These are phyloP conservation scores for Aspergillus fructus DNA, from an alignment of 2,329 filamentous ascomycete genomes.

Conservation along the genomic window DNA sequence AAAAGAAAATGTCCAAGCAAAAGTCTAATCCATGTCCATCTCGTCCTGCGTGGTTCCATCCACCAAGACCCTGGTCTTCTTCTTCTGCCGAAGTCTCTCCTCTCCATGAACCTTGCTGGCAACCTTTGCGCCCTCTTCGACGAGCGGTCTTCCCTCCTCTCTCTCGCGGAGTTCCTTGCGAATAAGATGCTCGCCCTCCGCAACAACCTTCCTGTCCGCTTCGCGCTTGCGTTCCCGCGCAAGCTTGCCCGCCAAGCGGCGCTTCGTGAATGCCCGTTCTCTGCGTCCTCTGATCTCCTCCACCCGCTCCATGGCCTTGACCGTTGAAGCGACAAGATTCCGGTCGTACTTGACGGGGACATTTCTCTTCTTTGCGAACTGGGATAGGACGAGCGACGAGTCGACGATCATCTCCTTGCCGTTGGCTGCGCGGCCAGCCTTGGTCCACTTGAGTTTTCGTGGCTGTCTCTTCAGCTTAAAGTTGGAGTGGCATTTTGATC, in stretches of 20 bases:
- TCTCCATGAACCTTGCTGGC: conserved; percentile 40
- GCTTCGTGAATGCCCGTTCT: conserved; percentile 91
- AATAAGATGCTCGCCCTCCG: conserved; percentile 88
- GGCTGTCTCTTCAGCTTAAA: conserved; percentile 99
- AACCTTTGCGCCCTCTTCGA: conserved; percentile 34
- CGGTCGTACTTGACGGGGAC: conserved; percentile 94
- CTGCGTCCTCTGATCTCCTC: conserved; percentile 78
- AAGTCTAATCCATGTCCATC: conserved; percentile 47
- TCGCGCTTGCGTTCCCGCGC: conserved; percentile 72
- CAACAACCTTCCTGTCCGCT: conserved; percentile 81
- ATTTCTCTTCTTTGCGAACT: conserved; percentile 90
- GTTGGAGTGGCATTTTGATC: conserved; percentile 67
- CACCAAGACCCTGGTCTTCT: conserved; percentile 45
- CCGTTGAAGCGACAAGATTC: conserved; percentile 80
- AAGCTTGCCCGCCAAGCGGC: conserved; percentile 81
- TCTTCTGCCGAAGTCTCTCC: conserved; percentile 44
- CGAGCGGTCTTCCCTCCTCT: conserved; percentile 48
- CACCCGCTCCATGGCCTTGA: conserved; percentile 89
- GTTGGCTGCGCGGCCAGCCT: conserved; percentile 80
- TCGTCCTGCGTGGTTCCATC: conserved; percentile 47
- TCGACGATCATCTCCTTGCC: conserved; percentile 93
- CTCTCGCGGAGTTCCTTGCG: conserved; percentile 65
- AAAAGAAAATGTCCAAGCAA: conserved; percentile 6
- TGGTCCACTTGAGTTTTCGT: conserved; percentile 95
- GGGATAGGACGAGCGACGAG: conserved; percentile 68